A percentile compares a stretch with the other conserved stretches of the same genome.
Conservation (phyloP, 2,329 filamentous ascomycete genomes). For the Fusarium lyarnte region DNA sequence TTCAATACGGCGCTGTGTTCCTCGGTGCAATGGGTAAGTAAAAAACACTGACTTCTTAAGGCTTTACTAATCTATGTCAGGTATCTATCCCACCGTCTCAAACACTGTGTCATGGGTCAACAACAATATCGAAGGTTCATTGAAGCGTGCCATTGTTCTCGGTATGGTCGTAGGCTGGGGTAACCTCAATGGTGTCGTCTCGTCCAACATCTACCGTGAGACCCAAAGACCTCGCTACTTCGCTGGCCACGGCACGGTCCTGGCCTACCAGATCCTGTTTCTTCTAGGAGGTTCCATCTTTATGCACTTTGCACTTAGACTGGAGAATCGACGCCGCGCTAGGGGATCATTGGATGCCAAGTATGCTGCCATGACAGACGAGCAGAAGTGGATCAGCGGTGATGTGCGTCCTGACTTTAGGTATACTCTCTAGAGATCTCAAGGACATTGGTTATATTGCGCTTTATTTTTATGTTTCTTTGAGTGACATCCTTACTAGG, state of each 20-base stretch:
- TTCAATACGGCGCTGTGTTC: constrained; percentile 76
- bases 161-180: constrained; percentile 83
- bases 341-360: constrained; percentile 65
- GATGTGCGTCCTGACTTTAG: constrained; percentile 57
- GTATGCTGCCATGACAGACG: constrained; percentile 62
- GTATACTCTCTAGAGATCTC: constrained; percentile 43
- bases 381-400: constrained; percentile 66
- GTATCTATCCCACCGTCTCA: constrained; percentile 76
- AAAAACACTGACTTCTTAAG: rapidly evolving
- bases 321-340: constrained; percentile 68
- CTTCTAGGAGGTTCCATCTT: constrained; percentile 70
- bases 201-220: constrained; percentile 69
- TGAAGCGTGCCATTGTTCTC: constrained; percentile 76
- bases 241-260: constrained; percentile 68
- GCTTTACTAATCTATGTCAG: constrained; percentile 49
- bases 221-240: constrained; percentile 45
- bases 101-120: constrained; percentile 77
- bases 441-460: neutral
- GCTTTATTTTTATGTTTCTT: neutral
- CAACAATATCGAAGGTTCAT: constrained; percentile 71
- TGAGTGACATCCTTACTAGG: rapidly evolving
- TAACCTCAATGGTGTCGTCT: constrained; percentile 75
- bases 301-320: constrained; percentile 66
- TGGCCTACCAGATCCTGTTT: constrained; percentile 72
- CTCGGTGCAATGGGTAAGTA: constrained; percentile 62